Percentiles rank a stretch among this genome's conserved stretches.
Evolutionary conservation across 2,329 filamentous ascomycete genomes (phyloP).

Genomic region (Cladosporium oxysporum): DNA sequence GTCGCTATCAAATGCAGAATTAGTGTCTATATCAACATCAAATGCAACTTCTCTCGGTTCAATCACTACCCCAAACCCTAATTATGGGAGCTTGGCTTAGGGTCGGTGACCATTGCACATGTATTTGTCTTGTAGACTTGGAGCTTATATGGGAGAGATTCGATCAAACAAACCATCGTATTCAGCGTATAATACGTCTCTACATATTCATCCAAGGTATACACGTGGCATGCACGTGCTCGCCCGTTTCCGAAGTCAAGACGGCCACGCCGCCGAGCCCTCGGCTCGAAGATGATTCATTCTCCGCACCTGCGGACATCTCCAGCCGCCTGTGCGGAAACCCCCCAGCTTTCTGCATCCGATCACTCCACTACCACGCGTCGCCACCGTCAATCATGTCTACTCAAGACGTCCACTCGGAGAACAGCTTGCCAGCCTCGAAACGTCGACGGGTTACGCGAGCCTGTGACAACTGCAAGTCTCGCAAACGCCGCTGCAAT

Average conservation of each 20-base stretch:
- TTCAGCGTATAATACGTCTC: too few relatives aligned
- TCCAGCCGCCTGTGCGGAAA: neutral
- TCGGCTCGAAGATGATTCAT: neutral
- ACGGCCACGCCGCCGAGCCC: neutral
- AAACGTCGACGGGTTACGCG: conserved; percentile 24
- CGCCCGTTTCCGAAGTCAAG: neutral
- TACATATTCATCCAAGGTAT: too few relatives aligned
- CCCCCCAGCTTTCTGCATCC: neutral
- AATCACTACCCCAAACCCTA: neutral
- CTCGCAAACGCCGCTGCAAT: conserved; percentile 44
- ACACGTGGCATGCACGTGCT: too few relatives aligned
- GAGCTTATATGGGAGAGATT: too few relatives aligned
- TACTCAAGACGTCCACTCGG: neutral
- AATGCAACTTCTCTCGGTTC: neutral
- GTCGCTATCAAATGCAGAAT: neutral
- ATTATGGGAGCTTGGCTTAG: neutral
- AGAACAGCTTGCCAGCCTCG: neutral
- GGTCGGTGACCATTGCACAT: neutral
- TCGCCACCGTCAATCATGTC: neutral
- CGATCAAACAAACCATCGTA: too few relatives aligned
- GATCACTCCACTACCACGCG: neutral
- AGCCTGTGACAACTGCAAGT: conserved; percentile 38
- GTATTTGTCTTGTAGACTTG: too few relatives aligned
- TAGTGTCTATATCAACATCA: neutral
- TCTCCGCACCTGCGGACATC: neutral